These are phyloP conservation scores for Bipolaris gigantea DNA, from an alignment of 2,329 filamentous ascomycete species.

Conservation along the genomic window DNA sequence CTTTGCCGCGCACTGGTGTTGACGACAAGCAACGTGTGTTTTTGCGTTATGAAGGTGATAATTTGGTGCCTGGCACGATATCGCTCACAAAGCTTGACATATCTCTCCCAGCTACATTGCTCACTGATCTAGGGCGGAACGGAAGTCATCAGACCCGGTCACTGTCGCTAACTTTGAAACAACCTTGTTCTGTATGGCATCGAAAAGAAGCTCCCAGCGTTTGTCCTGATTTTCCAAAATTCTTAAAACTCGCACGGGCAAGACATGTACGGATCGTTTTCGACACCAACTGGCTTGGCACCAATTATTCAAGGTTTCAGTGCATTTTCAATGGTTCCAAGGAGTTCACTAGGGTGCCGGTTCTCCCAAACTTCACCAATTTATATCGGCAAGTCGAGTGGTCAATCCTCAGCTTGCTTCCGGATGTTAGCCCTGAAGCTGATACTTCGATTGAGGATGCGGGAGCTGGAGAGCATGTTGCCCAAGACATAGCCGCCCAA, in stretches of 20 bases:
- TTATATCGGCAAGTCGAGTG: background rate
- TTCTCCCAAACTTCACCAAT: background rate
- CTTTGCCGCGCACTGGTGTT: background rate
- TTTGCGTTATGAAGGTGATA: constrained; percentile 1
- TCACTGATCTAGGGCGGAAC: background rate
- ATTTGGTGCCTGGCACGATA: background rate
- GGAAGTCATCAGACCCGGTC: background rate
- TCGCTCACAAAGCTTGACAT: background rate
- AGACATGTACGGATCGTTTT: background rate
- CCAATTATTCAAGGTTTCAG: background rate
- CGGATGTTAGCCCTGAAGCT: background rate
- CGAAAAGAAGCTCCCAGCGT: background rate
- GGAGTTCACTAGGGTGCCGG: background rate
- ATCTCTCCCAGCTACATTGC: background rate
- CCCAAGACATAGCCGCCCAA: background rate
- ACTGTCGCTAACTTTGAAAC: background rate
- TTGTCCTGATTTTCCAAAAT: background rate
- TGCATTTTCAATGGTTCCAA: background rate
- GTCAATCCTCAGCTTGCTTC: background rate
- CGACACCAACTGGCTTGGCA: background rate
- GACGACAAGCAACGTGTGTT: background rate
- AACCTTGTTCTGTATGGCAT: constrained; percentile 4
- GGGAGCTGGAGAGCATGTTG: background rate
- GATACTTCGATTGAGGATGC: background rate
- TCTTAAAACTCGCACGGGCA: background rate